These are phyloP conservation scores for Aspergillus baeticus DNA, from an alignment of 495 filamentous ascomycete genomes.

Conservation along the genomic window DNA sequence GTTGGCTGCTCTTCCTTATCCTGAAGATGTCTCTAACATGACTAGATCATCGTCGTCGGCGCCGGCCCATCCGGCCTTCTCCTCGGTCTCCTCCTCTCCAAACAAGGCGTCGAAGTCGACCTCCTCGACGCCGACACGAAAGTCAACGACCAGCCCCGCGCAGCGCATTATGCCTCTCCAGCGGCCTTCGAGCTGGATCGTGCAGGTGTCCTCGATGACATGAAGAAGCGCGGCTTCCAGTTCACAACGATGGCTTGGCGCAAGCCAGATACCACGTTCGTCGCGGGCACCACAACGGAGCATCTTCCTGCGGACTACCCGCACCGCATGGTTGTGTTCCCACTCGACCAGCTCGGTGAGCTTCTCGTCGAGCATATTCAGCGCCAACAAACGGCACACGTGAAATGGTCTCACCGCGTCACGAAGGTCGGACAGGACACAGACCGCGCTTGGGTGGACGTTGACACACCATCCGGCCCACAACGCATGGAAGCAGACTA, in stretches of 20 bases:
- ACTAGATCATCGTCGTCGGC: constrained; percentile 51
- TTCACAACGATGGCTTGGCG: constrained; percentile 54
- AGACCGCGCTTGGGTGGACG: constrained; percentile 48
- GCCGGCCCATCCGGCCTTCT: constrained; percentile 58
- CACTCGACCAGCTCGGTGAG: constrained; percentile 43
- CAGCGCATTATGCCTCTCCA: constrained; percentile 50
- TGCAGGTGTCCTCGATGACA: constrained; percentile 55
- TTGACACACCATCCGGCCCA: constrained; percentile 42
- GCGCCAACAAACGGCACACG: constrained; percentile 36
- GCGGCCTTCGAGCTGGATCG: constrained; percentile 54
- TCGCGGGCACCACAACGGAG: constrained; percentile 30
- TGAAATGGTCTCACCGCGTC: constrained; percentile 51
- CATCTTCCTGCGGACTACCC: constrained; percentile 33
- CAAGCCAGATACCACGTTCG: constrained; percentile 38
- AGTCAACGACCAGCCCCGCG: constrained; percentile 55
- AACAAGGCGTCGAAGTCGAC: constrained; percentile 50
- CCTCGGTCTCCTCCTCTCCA: constrained; percentile 52
- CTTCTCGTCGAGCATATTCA: constrained; percentile 49
- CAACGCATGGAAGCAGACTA: constrained; percentile 52
- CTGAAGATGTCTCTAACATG: background rate
- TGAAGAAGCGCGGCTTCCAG: constrained; percentile 46
- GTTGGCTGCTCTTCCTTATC: background rate
- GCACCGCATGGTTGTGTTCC: constrained; percentile 47
- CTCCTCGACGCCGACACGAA: constrained; percentile 49
- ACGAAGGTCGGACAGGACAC: constrained; percentile 49